Base-by-base conservation (phyloP, 2,329 filamentous ascomycete species). In the Verticillium albo-atrum region DNA sequence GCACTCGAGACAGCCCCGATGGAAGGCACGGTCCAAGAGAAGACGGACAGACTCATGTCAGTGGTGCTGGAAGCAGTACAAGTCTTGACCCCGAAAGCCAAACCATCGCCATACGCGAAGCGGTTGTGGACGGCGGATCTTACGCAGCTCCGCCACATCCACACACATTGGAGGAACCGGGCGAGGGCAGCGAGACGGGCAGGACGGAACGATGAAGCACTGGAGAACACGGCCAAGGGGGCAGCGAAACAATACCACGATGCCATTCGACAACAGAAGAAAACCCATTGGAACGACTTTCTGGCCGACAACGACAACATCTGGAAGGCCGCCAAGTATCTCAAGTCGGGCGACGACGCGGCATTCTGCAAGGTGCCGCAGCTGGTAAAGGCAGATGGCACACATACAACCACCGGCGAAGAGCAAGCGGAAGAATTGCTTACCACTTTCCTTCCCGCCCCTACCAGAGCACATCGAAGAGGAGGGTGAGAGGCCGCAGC, bases 91-190 rank as follows among this genome's bases (percentile, higher is more conserved):
- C 68, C 65, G 27, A 66, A 61, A 58, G 64, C 68, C 20, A 68
- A 63, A 57, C 66, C 64, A 56, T 67, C 64, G 26, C 64, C 62
- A 17, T 66, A 71, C 54, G 63, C 65, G 50, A 71, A 71, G 58
- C 58, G 68, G 51, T 73, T 64, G 68, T 72, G 67, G 70, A 68
- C 63, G 10, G 60, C 58, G 5, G 67, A 71, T 58, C 62, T 71
- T 1, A 70, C 66, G 15, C 61, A 68, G 54, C 64, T 72, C 5
- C 59, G 59, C 25, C 62, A 68, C 25, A 64, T 69, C 60, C 12
- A 47, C 12, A 68, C 63, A 14, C 30, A 66, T 47, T 72, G 61
- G 66, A 67, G 68, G 28, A 71, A 68, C 56, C 62, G 57, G 17
- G 67, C 67, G 15, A 65, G 67, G 55, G 54, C 65, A 25, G 51